Evolutionary conservation across 2,329 filamentous ascomycete species (phyloP).

Genomic region (Aphanocladium album): DNA sequence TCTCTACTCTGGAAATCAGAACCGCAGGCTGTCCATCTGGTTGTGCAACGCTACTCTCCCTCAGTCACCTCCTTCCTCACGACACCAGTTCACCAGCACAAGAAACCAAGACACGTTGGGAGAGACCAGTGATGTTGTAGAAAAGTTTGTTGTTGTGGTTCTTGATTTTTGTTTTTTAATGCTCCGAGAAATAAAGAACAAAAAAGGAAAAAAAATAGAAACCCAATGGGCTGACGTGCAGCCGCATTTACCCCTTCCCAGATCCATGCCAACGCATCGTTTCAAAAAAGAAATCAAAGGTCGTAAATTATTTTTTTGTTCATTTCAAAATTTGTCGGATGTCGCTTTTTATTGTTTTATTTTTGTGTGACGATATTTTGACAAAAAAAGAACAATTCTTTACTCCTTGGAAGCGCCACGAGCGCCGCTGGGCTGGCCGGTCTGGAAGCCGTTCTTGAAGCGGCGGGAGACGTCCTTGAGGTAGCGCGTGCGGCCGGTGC

Average conservation of each 20-base stretch:
- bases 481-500: constrained; percentile 92
- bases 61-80: too few relatives aligned
- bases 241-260: too few relatives aligned
- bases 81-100: too few relatives aligned
- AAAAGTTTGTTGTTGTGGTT: constrained; percentile 3
- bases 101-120: too few relatives aligned
- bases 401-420: constrained; percentile 51
- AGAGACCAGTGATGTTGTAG: not conserved
- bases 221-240: not conserved
- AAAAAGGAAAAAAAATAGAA: constrained; percentile 6
- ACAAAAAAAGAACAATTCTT: constrained; percentile 11
- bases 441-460: constrained; percentile 98
- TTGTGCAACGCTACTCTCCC: too few relatives aligned
- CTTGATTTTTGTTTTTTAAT: constrained; percentile 12
- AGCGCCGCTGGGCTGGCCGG: constrained; percentile 78
- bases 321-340: constrained; percentile 7
- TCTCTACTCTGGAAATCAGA: too few relatives aligned
- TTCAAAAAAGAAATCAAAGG: not conserved
- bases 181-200: constrained; percentile 9
- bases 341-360: not conserved
- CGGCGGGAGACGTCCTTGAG: constrained; percentile 86
- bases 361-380: not conserved
- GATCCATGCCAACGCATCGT: constrained; percentile 1
- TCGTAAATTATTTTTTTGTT: constrained; percentile 17
- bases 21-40: too few relatives aligned